phyloP scores from a whole-genome alignment of 257 asterid species.

The Scutellaria minor region DNA sequence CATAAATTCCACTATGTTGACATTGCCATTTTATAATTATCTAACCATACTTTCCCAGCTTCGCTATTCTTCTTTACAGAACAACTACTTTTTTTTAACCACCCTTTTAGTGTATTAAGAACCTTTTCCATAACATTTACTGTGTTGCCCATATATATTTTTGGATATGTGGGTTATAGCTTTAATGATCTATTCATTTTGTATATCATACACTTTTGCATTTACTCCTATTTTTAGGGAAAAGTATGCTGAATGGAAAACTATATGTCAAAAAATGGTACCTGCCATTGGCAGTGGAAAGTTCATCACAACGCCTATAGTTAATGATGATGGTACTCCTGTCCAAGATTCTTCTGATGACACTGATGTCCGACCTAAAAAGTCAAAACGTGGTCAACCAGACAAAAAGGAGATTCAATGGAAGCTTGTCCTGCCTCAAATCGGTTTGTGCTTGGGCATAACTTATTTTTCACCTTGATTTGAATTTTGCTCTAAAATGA shows the following conservation, averaged over 20 bases:
- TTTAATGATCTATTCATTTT: conserved; percentile 24
- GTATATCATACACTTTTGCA: background rate
- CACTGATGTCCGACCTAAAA: conserved; percentile 30
- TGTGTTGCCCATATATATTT: too few relatives aligned
- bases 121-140: too few relatives aligned
- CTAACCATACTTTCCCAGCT: conserved; percentile 1
- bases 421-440: conserved; percentile 79
- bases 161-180: conserved; percentile 11
- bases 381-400: conserved; percentile 39
- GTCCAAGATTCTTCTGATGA: conserved; percentile 45
- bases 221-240: conserved; percentile 49
- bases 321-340: conserved; percentile 69
- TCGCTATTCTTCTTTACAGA: background rate
- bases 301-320: conserved; percentile 63
- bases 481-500: background rate
- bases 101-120: background rate
- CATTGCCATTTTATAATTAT: background rate
- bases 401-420: conserved; percentile 73
- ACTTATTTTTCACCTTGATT: conserved; percentile 28
- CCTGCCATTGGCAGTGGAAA: conserved; percentile 86
- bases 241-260: conserved; percentile 79
- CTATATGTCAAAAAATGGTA: conserved; percentile 72
- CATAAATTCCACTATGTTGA: background rate
- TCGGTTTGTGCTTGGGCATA: conserved; percentile 62
- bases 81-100: background rate